Base-by-base conservation (phyloP, 441 rosid species). In the Erysimum pusillum region DNA sequence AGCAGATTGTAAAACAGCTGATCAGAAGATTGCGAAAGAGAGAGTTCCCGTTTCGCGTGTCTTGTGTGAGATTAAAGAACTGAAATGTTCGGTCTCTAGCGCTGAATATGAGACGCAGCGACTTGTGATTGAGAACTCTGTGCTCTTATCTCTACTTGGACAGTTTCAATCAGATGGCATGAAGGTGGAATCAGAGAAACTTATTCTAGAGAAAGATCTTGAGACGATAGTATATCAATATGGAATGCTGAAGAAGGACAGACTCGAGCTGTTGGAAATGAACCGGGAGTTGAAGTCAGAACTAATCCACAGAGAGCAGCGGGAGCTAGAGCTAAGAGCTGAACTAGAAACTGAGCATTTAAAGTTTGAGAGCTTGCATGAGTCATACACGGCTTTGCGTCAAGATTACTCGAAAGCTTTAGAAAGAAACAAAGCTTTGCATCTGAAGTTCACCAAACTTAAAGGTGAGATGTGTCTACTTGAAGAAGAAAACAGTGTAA, bases 101-200 rank as follows among this genome's bases (percentile, higher is more conserved):
- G 78, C 80, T 67, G 77, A 81, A 73, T 87, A 89, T 56, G 91
- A 86, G 82, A 86, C 72, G 74, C 90, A 87, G 61, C 83, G 69
- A 63, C 83, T 89, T 73, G 74, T 86, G 18, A 78, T 91, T 78
- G 93, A 89, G 84, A 91, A 91, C 81, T 85, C 89, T 0, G 87
- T 91, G 74, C 80, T 91, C 17, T 71, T 83, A 73, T 85, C 90
- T 74, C 73, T 87, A 58, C 82, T 89, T 20, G 79, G 78, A 49
- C 84, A 85, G 17, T 68, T 83, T 36, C 82, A 81, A 52, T 67
- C 83, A n/a, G 89, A 86, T n/a, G 85, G 88, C 46, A 77, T 76
- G 51, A 84, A 85, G 69, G 73, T 84, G 57, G 86, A 82, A 80
- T 84, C 85, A 18, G 81, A 81, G 75, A 87, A 82, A 69, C 38